phyloP scores from a whole-genome alignment of 208 protist species.

The Trypanosoma caninum region DNA sequence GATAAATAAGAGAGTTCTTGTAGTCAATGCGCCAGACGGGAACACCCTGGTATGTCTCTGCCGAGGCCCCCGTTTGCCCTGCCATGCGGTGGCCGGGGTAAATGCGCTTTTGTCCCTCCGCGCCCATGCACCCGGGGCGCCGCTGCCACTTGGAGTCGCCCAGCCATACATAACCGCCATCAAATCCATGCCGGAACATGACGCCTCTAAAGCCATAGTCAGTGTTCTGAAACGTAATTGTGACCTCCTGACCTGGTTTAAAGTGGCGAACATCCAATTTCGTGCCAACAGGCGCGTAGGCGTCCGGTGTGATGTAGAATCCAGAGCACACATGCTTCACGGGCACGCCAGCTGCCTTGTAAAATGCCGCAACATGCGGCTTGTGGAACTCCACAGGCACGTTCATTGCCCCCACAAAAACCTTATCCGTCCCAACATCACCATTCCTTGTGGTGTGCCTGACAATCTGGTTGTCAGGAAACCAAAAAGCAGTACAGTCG shows the following conservation, averaged over 20 bases:
- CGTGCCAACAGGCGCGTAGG: constrained; percentile 90
- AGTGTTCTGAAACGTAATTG: constrained; percentile 89
- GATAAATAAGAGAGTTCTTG: constrained; percentile 92
- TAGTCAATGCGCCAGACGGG: constrained; percentile 93
- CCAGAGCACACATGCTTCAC: constrained; percentile 88
- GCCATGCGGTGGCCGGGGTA: constrained; percentile 90
- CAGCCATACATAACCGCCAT: constrained; percentile 91
- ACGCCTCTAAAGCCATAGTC: constrained; percentile 93
- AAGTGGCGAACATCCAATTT: constrained; percentile 93
- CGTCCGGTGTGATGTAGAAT: constrained; percentile 88
- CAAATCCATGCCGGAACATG: constrained; percentile 92
- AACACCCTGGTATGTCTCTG: constrained; percentile 85
- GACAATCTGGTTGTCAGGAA: constrained; percentile 91
- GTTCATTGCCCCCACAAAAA: constrained; percentile 90
- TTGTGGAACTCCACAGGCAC: constrained; percentile 91
- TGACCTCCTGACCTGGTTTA: constrained; percentile 92
- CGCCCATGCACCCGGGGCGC: constrained; percentile 85
- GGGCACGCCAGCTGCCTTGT: constrained; percentile 86
- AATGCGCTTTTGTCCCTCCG: constrained; percentile 89
- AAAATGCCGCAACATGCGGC: constrained; percentile 85
- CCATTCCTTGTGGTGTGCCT: constrained; percentile 76
- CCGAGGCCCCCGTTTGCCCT: constrained; percentile 86
- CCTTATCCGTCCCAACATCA: constrained; percentile 79
- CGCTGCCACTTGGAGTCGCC: constrained; percentile 93
- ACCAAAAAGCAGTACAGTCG: constrained; percentile 92